These are phyloP conservation scores for Phalaenopsis hybrid DNA, from an alignment of 116 monocot genomes.

Conservation along the genomic window DNA sequence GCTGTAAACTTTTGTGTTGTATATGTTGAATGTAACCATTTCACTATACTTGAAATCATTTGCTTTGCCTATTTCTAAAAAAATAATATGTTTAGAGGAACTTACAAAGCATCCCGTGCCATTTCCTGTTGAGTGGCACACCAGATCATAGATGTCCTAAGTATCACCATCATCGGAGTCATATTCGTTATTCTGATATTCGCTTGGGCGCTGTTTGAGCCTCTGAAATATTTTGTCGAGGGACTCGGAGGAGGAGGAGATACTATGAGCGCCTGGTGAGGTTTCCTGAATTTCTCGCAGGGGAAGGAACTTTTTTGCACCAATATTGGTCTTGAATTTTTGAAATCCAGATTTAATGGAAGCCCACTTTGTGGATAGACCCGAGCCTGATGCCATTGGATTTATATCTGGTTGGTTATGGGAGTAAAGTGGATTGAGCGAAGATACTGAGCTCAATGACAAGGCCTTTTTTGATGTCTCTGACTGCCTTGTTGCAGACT, in stretches of 20 bases:
- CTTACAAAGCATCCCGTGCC: no score
- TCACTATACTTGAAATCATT: no score
- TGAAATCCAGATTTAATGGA: conserved; percentile 76
- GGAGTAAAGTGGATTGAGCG: conserved; percentile 26
- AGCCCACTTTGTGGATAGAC: conserved; percentile 53
- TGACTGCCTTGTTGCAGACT: conserved; percentile 46
- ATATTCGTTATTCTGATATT: conserved; percentile 19
- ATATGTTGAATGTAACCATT: no score
- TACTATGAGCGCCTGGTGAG: conserved; percentile 6
- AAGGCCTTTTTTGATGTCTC: conserved; percentile 22
- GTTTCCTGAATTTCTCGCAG: conserved; percentile 36
- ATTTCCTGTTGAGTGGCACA: no score
- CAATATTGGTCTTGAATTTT: conserved; percentile 59
- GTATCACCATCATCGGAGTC: conserved; percentile 23
- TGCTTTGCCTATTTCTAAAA: no score
- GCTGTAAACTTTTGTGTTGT: no score
- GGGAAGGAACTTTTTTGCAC: conserved; percentile 59
- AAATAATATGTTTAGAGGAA: no score
- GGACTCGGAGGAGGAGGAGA: conserved; percentile 54
- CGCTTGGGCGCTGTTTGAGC: conserved; percentile 44
- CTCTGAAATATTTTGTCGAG: conserved; percentile 87
- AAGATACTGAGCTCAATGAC: conserved; percentile 48
- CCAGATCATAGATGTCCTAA: no score
- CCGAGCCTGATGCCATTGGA: conserved; percentile 2
- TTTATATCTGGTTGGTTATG: conserved; percentile 10